Conservation (phyloP, 2,329 filamentous ascomycete species). For the Phialophora expanda region DNA sequence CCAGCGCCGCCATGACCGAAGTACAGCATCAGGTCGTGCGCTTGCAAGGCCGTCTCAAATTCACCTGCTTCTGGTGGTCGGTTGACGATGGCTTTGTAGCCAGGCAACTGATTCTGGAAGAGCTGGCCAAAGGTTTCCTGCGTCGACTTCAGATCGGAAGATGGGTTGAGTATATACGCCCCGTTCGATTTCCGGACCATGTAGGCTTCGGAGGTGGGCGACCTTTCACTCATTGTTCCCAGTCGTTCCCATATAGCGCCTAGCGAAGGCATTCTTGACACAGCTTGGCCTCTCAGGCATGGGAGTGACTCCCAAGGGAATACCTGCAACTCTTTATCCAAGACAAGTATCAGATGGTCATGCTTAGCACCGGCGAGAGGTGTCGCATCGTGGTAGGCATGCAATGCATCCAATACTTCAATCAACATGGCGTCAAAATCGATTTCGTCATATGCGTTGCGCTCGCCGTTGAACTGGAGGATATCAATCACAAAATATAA, state of each 20-base stretch:
- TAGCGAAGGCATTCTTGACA: slow-evolving; percentile 87
- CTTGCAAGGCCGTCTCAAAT: slow-evolving; percentile 70
- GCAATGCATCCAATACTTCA: slow-evolving; percentile 82
- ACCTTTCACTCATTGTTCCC: slow-evolving; percentile 40
- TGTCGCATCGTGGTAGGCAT: slow-evolving; percentile 70
- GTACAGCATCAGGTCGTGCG: slow-evolving; percentile 79
- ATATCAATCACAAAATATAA: slow-evolving; percentile 97
- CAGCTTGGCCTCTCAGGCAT: slow-evolving; percentile 76
- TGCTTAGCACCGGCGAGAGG: slow-evolving; percentile 40
- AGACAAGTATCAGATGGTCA: slow-evolving; percentile 79
- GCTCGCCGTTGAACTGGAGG: slow-evolving; percentile 92
- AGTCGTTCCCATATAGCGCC: slow-evolving; percentile 80
- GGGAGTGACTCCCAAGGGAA: slow-evolving; percentile 97
- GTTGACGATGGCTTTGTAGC: slow-evolving; percentile 62
- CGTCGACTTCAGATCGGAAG: slow-evolving; percentile 79
- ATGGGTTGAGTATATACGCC: slow-evolving; percentile 85
- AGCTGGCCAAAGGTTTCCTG: slow-evolving; percentile 71
- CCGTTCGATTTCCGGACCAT: slow-evolving; percentile 43
- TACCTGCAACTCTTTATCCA: slow-evolving; percentile 87
- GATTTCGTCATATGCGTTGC: slow-evolving; percentile 96
- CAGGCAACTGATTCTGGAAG: slow-evolving; percentile 29
- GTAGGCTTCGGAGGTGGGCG: slow-evolving; percentile 27
- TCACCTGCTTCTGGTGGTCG: slow-evolving; percentile 76
- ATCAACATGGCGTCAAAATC: slow-evolving; percentile 92
- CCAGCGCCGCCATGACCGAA: slow-evolving; percentile 95